These are phyloP conservation scores for Puccinia triticina DNA, from an alignment of 1,284 basidiomycete genomes.

Conservation along the genomic window DNA sequence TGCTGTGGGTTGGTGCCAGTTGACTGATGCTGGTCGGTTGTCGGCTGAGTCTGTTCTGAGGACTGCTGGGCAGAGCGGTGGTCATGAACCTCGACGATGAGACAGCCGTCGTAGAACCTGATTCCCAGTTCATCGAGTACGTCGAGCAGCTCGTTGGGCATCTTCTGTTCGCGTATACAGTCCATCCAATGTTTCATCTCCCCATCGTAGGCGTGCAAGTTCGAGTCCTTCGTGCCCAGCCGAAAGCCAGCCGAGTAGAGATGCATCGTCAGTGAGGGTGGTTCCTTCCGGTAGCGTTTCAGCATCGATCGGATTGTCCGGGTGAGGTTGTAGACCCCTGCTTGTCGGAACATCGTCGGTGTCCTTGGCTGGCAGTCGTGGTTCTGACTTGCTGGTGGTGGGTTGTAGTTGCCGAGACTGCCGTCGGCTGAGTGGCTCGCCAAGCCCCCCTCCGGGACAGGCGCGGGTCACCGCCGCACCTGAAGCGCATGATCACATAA, in stretches of 20 bases:
- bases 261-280: slow-evolving; percentile 47
- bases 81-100: slow-evolving; percentile 52
- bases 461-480: no score
- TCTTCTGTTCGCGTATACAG: slow-evolving; percentile 47
- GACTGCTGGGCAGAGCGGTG: slow-evolving; percentile 32
- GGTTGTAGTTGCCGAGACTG: no score
- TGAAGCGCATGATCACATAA: no score
- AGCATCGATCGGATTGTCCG: slow-evolving; percentile 25
- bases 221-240: slow-evolving; percentile 17
- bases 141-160: slow-evolving; percentile 50
- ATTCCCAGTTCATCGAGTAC: slow-evolving; percentile 42
- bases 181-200: slow-evolving; percentile 51
- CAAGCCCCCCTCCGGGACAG: no score
- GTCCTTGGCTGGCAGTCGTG: background rate
- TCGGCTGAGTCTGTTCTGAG: slow-evolving; percentile 11
- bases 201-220: slow-evolving; percentile 43
- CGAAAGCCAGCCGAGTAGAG: slow-evolving; percentile 43
- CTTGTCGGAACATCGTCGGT: slow-evolving; percentile 15
- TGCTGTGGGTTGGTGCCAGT: background rate
- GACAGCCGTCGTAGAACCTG: slow-evolving; percentile 49
- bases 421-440: no score
- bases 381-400: no score
- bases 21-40: slow-evolving; percentile 6
- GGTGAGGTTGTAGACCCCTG: slow-evolving; percentile 48
- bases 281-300: slow-evolving; percentile 45